These are phyloP conservation scores for Hymenoscyphus repandus DNA, from an alignment of 2,329 filamentous ascomycete genomes.

Conservation along the genomic window DNA sequence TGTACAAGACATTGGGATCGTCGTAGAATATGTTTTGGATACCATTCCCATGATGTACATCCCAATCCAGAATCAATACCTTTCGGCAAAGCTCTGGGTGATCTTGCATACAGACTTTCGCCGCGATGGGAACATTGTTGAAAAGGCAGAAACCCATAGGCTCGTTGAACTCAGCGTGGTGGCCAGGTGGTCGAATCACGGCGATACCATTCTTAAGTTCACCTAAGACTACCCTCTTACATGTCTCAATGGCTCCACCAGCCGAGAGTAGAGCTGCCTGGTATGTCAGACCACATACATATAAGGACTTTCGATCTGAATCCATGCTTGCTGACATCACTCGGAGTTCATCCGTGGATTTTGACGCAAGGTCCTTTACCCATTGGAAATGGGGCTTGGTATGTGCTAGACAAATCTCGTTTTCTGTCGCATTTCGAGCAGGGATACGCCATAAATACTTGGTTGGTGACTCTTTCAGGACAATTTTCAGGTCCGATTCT, in stretches of 20 bases:
- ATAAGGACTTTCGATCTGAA: slow-evolving; percentile 68
- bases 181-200: slow-evolving; percentile 88
- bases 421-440: slow-evolving; percentile 68
- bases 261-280: slow-evolving; percentile 78
- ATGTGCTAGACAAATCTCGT: slow-evolving; percentile 80
- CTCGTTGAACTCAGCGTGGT: slow-evolving; percentile 82
- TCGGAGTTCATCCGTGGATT: slow-evolving; percentile 61
- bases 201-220: slow-evolving; percentile 92
- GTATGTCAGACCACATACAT: slow-evolving; percentile 77
- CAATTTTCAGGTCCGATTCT: slow-evolving; percentile 46
- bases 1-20: slow-evolving; percentile 91
- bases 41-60: slow-evolving; percentile 78
- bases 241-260: slow-evolving; percentile 92
- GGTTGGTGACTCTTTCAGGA: slow-evolving; percentile 49
- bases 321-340: slow-evolving; percentile 57
- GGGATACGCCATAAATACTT: slow-evolving; percentile 71
- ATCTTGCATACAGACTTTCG: slow-evolving; percentile 78
- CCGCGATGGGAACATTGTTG: slow-evolving; percentile 93
- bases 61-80: slow-evolving; percentile 91
- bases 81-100: slow-evolving; percentile 80
- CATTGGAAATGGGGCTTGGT: slow-evolving; percentile 72
- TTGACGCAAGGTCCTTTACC: slow-evolving; percentile 55
- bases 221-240: slow-evolving; percentile 78
- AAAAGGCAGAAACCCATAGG: slow-evolving; percentile 96
- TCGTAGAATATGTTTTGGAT: slow-evolving; percentile 95